A percentile compares a stretch with the other conserved stretches of the same genome.
Conservation (phyloP, 2,329 filamentous ascomycete species). For the Epichloe bromicola region DNA sequence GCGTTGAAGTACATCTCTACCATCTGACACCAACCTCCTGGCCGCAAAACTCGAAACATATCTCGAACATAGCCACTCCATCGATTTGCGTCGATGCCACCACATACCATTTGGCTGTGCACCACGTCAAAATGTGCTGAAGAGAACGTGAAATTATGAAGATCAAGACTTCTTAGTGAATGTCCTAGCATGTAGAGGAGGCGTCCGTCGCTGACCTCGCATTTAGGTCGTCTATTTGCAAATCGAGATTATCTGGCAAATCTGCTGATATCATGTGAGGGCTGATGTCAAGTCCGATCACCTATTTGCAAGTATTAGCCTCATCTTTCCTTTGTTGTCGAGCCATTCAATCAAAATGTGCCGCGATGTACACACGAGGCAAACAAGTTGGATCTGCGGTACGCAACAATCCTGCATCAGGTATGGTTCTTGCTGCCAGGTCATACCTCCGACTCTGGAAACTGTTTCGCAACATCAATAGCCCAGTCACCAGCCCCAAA, state of each 20-base stretch:
- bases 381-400: not conserved
- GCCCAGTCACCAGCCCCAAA: constrained; percentile 63
- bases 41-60: constrained; percentile 56
- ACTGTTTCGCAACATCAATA: constrained; percentile 49
- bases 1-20: constrained; percentile 77
- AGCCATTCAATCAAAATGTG: not conserved
- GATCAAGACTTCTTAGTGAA: not conserved
- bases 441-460: constrained; percentile 50
- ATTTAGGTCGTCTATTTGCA: constrained; percentile 64
- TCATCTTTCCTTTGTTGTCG: not conserved
- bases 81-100: constrained; percentile 57
- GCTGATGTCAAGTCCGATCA: constrained; percentile 59
- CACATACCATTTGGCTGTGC: constrained; percentile 60
- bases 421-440: not conserved
- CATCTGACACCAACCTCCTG: constrained; percentile 77
- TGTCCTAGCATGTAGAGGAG: not conserved
- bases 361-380: too few species aligned
- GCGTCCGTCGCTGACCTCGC: constrained; percentile 30
- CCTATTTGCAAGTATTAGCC: constrained; percentile 29
- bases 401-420: not conserved
- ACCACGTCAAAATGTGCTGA: constrained; percentile 68
- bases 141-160: constrained; percentile 49
- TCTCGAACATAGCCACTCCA: constrained; percentile 70
- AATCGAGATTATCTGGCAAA: constrained; percentile 50
- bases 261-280: constrained; percentile 56